These are phyloP conservation scores for Cordyceps cicadae DNA, from an alignment of 2,329 filamentous ascomycete species.

Conservation along the genomic window DNA sequence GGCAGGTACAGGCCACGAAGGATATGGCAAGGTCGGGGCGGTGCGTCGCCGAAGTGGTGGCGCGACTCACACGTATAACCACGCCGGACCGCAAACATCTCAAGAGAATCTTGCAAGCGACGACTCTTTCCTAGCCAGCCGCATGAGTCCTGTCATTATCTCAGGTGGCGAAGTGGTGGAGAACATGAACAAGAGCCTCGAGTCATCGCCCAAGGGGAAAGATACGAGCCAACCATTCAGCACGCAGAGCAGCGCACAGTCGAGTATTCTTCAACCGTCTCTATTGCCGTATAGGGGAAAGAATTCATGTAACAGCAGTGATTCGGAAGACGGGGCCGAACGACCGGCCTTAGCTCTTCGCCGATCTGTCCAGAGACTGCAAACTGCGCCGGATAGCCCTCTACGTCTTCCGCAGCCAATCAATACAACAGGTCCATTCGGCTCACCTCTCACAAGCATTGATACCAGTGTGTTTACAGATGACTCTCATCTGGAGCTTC, in stretches of 20 bases:
- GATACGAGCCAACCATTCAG: conserved; percentile 35
- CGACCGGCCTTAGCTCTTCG: conserved; percentile 47
- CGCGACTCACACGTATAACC: conserved; percentile 38
- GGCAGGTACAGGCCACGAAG: conserved; percentile 91
- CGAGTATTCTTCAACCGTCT: conserved; percentile 41
- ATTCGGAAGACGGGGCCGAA: conserved; percentile 40
- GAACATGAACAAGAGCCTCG: conserved; percentile 47
- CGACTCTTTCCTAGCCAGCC: conserved; percentile 52
- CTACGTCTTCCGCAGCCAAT: conserved; percentile 47
- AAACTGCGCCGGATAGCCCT: conserved; percentile 34
- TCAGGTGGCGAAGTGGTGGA: conserved; percentile 54
- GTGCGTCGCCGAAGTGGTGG: conserved; percentile 57
- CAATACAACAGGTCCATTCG: conserved; percentile 33
- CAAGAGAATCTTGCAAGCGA: conserved; percentile 42
- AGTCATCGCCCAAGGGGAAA: conserved; percentile 41
- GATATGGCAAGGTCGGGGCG: conserved; percentile 60
- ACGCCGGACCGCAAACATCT: conserved; percentile 36
- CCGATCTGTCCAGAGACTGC: conserved; percentile 45
- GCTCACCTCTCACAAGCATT: conserved; percentile 47
- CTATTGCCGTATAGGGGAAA: conserved; percentile 33
- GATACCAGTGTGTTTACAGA: conserved; percentile 51
- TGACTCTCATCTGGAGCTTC: conserved; percentile 40
- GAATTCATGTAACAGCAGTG: conserved; percentile 48
- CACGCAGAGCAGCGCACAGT: conserved; percentile 34
- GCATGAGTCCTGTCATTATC: conserved; percentile 59